These are phyloP conservation scores for Combretum micranthum DNA, from an alignment of 345 rosid species.

Conservation along the genomic window DNA sequence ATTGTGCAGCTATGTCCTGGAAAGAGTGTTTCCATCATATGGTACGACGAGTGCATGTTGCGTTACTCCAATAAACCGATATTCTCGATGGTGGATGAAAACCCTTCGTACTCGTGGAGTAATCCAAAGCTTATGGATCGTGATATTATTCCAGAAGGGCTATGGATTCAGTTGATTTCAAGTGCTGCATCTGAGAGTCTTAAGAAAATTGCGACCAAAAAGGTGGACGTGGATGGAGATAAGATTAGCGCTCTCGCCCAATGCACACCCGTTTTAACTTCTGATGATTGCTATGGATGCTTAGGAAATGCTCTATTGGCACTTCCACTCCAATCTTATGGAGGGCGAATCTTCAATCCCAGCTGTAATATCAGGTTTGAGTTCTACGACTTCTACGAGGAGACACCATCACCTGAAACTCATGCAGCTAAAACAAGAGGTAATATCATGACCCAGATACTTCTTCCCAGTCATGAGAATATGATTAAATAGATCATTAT, in stretches of 20 bases:
- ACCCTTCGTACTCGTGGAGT: neutral
- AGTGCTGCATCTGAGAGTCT: conserved; percentile 9
- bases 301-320: neutral
- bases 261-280: conserved; percentile 32
- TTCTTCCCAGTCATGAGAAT: too few relatives aligned
- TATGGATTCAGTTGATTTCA: conserved; percentile 6
- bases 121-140: conserved; percentile 2
- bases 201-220: conserved; percentile 21
- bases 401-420: too few relatives aligned
- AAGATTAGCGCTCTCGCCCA: conserved; percentile 22
- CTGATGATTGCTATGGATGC: conserved; percentile 5
- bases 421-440: too few relatives aligned
- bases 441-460: too few relatives aligned
- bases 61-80: conserved; percentile 13
- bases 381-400: conserved; percentile 12
- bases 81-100: neutral
- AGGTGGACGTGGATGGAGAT: neutral
- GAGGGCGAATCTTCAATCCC: conserved; percentile 12
- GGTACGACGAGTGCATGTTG: conserved; percentile 14
- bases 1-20: conserved; percentile 3
- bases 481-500: too few relatives aligned
- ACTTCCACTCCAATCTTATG: conserved; percentile 7
- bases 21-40: conserved; percentile 3
- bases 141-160: neutral
- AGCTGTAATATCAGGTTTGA: conserved; percentile 33